Base-by-base conservation (phyloP, 2,329 filamentous ascomycete species). In the Aspergillus unguis region DNA sequence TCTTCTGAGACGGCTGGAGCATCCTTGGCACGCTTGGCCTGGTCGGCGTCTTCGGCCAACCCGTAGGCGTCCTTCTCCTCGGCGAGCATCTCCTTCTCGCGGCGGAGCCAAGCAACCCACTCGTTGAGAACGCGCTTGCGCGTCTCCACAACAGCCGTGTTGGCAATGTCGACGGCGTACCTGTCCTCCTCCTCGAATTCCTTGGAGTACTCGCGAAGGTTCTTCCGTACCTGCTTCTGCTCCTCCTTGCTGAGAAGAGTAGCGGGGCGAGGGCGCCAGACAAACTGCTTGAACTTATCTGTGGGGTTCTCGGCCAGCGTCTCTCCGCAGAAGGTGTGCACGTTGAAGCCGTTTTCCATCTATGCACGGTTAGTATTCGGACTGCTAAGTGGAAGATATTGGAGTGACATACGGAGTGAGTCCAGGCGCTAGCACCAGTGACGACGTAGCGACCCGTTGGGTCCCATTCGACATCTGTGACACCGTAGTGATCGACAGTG, bases 301-400 rank as follows among this genome's bases (percentile, higher is more conserved):
- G 95, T 82, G 47, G 85, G 86, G 74, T 96, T 90, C 76, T 99
- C 95, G 54, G 91, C 86, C 50, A 99, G 84, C 50, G 87, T 83
- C 64, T 88, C 86, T 59, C 94, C 95, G 72, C 86, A 88, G 83
- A 99, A 99, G 71, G 95, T 92, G 82, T 96, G 97, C 57, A 99
- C 78, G 73, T 97, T 92, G 80, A 96, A 99, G 59, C 94, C 94
- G 71, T 97, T 99, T 80, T 99, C 94, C 90, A 97, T 96, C 90
- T 96, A 23, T 45, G 44, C 68, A 64, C 67, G 41, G 51, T 53
- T 44, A 47, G 43, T 44, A 28, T 25, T 27, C 10, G 31, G 45
- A 10, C n/a, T 41, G 49, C 31, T 42, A 65, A 41, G 53, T 3
- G 45, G 27, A 29, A 43, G 23, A 40, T 23, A 33, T 11, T 46